Conservation (phyloP, 257 asterid genomes). For the Asclepias syriaca region DNA sequence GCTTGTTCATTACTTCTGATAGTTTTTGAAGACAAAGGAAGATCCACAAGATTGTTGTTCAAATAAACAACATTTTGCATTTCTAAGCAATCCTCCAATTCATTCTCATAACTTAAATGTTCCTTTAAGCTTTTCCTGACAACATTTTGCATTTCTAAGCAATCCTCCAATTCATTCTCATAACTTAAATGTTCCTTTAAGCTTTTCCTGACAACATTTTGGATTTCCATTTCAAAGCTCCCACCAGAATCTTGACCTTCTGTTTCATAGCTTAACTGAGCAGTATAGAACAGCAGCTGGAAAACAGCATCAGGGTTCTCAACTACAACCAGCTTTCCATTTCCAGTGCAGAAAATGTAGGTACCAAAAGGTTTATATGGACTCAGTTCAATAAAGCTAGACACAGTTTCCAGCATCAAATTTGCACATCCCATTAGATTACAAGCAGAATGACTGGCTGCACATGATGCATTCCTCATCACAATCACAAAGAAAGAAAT, state of each 20-base stretch:
- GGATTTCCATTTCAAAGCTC: conserved; percentile 40
- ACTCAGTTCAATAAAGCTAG: conserved; percentile 68
- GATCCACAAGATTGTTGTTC: conserved; percentile 37
- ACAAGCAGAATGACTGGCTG: conserved; percentile 70
- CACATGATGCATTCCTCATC: conserved; percentile 52
- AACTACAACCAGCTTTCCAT: conserved; percentile 51
- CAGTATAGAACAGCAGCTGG: conserved; percentile 62
- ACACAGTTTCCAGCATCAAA: conserved; percentile 62
- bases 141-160: conserved; percentile 67
- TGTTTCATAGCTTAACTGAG: conserved; percentile 55
- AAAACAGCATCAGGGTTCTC: conserved; percentile 74
- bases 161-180: conserved; percentile 52
- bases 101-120: conserved; percentile 53
- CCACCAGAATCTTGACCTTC: conserved; percentile 41
- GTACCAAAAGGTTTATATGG: conserved; percentile 78
- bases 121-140: conserved; percentile 37
- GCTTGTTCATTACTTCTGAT: conserved; percentile 31
- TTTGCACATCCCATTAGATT: conserved; percentile 76
- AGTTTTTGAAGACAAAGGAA: conserved; percentile 57
- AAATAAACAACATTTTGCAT: conserved; percentile 64
- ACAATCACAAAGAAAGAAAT: conserved; percentile 43
- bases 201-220: conserved; percentile 33
- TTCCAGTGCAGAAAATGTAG: conserved; percentile 51
- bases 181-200: conserved; percentile 48
- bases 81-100: conserved; percentile 52